These are phyloP conservation scores for Thuja plicata DNA, from an alignment of 83 land plant genomes.

Conservation along the genomic window DNA sequence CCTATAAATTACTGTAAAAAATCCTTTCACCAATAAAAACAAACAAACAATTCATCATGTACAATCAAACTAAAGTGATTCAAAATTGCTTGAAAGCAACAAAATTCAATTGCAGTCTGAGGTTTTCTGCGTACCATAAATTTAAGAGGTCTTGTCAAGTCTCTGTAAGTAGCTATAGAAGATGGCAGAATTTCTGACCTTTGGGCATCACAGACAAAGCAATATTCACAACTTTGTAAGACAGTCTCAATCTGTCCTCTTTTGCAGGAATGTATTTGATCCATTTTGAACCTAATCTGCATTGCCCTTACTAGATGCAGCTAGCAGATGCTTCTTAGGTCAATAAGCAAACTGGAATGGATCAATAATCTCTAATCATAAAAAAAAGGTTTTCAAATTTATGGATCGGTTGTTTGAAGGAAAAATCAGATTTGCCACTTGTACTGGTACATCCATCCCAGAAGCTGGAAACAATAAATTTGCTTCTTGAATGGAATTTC, in stretches of 20 bases:
- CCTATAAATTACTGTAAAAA: not conserved
- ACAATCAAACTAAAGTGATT: not conserved
- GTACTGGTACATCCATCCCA: not conserved
- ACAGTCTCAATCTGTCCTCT: not conserved
- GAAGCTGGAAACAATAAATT: not conserved
- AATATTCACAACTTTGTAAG: not conserved
- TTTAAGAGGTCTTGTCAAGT: not conserved
- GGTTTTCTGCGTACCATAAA: not conserved
- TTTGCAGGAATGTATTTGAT: not conserved
- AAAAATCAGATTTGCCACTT: not conserved
- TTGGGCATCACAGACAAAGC: not conserved
- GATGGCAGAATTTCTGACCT: not conserved
- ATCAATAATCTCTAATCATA: not conserved
- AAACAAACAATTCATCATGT: not conserved
- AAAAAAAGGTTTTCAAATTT: constrained; percentile 1
- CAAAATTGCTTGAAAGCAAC: not conserved
- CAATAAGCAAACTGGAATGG: not conserved
- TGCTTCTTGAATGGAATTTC: not conserved
- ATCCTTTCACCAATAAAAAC: not conserved
- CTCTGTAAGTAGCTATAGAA: not conserved
- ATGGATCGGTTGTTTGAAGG: not conserved
- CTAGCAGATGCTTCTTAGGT: not conserved
- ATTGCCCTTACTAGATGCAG: not conserved
- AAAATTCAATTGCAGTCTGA: not conserved
- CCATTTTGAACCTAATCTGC: not conserved